phyloP scores from a whole-genome alignment of 345 rosid species.

The Geranium brycei region DNA sequence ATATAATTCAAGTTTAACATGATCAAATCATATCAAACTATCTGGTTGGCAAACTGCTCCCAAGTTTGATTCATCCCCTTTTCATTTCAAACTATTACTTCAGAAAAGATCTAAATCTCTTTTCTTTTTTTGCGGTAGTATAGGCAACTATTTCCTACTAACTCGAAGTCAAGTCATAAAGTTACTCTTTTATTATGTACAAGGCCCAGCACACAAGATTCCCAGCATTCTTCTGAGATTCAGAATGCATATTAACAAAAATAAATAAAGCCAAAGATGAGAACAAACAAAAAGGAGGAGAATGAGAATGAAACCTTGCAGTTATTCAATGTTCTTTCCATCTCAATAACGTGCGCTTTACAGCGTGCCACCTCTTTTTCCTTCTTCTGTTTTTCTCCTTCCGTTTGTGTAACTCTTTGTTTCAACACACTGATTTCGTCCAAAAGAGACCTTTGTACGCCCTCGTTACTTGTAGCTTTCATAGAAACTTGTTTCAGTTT shows the following conservation, averaged over 20 bases:
- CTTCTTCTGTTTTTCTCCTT: conserved; percentile 4
- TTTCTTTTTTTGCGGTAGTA: no score
- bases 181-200: background rate
- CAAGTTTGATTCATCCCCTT: no score
- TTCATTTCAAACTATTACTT: no score
- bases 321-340: conserved; percentile 7
- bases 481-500: background rate
- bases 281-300: background rate
- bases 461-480: background rate
- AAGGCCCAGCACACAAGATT: background rate
- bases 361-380: conserved; percentile 4
- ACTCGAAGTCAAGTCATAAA: background rate
- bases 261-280: background rate
- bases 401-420: conserved; percentile 4
- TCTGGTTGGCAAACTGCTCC: no score
- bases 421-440: conserved; percentile 9
- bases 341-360: background rate
- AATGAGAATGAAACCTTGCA: conserved; percentile 8
- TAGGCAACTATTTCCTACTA: background rate
- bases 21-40: no score
- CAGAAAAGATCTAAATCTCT: no score
- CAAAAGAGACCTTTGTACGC: background rate
- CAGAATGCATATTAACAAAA: background rate
- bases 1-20: no score
- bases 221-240: background rate